Evolutionary conservation across 1,284 basidiomycete genomes (phyloP).

Genomic region (Ceratobasidium sp.): DNA sequence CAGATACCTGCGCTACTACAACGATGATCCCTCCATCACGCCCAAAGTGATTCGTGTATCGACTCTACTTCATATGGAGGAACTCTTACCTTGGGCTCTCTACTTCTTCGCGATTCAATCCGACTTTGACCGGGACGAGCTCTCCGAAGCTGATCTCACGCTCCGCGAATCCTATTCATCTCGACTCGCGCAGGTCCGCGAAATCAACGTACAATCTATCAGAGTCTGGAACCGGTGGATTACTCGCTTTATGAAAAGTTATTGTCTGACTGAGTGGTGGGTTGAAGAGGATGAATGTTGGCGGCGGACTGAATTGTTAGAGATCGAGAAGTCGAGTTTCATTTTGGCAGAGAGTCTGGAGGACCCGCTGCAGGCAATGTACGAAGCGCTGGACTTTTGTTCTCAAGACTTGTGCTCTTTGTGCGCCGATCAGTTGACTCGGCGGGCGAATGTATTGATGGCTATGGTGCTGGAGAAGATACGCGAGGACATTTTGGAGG

Average conservation of each 20-base stretch:
- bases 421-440: constrained; percentile 19
- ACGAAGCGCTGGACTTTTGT: constrained; percentile 16
- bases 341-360: neutral
- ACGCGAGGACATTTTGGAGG: neutral
- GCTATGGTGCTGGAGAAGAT: neutral
- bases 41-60: constrained; percentile 11
- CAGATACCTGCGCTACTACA: neutral
- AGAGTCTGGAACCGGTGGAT: constrained; percentile 6
- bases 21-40: neutral
- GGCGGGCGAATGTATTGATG: neutral
- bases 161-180: neutral
- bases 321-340: constrained; percentile 19
- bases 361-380: constrained; percentile 2
- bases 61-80: constrained; percentile 9
- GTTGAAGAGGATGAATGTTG: constrained; percentile 34
- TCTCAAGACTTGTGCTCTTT: constrained; percentile 25
- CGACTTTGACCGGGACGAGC: neutral
- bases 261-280: constrained; percentile 34
- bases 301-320: constrained; percentile 14
- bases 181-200: neutral
- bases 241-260: neutral
- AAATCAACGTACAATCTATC: constrained; percentile 2
- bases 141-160: neutral
- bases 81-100: constrained; percentile 31
- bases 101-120: constrained; percentile 18